Evolutionary conservation across 331 rosid species (phyloP).

Genomic region (Acacia pycnantha): DNA sequence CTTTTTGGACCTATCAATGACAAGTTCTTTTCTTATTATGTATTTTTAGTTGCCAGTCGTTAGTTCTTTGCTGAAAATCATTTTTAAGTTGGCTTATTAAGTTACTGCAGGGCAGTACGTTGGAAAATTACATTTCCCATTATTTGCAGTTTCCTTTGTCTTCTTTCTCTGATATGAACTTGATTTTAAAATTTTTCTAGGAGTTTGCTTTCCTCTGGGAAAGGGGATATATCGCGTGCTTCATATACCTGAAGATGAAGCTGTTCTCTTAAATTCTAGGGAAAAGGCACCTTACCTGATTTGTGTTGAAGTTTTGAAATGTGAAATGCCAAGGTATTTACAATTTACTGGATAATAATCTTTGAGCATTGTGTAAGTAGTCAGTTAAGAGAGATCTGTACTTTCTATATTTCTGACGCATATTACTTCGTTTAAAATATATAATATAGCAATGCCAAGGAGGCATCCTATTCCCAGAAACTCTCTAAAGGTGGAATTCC

Average conservation of each 20-base stretch:
- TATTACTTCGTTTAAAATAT: constrained; percentile 26
- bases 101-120: constrained; percentile 11
- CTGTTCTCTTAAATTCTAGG: constrained; percentile 95
- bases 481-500: constrained; percentile 94
- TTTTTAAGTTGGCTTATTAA: constrained; percentile 5
- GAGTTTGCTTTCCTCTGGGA: constrained; percentile 95
- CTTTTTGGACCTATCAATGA: constrained; percentile 8
- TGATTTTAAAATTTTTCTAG: constrained; percentile 45
- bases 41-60: constrained; percentile 13
- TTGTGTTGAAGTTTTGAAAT: constrained; percentile 87
- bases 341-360: constrained; percentile 12
- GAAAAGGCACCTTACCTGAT: constrained; percentile 96
- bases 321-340: constrained; percentile 79
- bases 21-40: constrained; percentile 12
- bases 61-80: constrained; percentile 12
- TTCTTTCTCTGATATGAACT: constrained; percentile 25
- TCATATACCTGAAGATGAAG: constrained; percentile 94
- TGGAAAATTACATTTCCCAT: background rate
- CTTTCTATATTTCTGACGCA: constrained; percentile 25
- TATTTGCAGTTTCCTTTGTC: constrained; percentile 8
- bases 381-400: constrained; percentile 13
- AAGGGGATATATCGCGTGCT: constrained; percentile 87
- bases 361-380: constrained; percentile 14
- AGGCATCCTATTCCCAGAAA: constrained; percentile 70
- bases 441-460: constrained; percentile 53